Evolutionary conservation across 108 stramenopile genomes (phyloP), one percentile per base, ranked within the genome.

Genomic region (Thalassiosira profunda): DNA sequence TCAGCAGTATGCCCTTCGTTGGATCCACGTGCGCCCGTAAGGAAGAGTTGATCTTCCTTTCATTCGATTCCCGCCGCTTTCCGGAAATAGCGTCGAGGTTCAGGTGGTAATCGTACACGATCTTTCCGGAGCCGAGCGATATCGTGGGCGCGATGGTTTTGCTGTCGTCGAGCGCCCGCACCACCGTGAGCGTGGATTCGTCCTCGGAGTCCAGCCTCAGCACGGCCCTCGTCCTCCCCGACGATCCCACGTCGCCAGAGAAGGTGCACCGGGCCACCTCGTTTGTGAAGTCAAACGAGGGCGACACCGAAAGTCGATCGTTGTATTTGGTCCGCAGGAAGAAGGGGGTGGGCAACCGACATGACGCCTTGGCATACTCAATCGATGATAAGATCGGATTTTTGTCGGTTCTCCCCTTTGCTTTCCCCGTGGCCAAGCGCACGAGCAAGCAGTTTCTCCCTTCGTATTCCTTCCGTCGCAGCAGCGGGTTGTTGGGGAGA

Each of bases 21-120:
- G 76, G 76, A 53, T 77, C 76, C 4, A 77, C 76, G 41, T 77
- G 76, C 7, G 76, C 76, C 43, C 76, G 67, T 23, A 77, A 58
- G 2, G 68, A 77, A 14, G 76, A 77, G 2, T 56, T 47, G 3
- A 54, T 36, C 46, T 45, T 61, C 28, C 23, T 4, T 11, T 48
- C 44, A 51, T 21, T 48, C 2, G 36, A 21, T n/a, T 34, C 7
- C 6, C 48, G 18, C 30, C 48, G 20, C 10, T 15, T 25, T 10
- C 14, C 31, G 7, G 36, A 37, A 55, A 29, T 12, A 28, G 26
- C 63, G 8, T 70, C 63, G 24, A 77, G 76, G 17, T 53, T 44
- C 33, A 77, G 30, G 31, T 70, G 61, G 52, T 67, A 77, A 51
- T 77, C 76, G 53, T 70, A 77, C 8, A 77, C 68, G 4, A 77